Evolutionary conservation across 2,329 filamentous ascomycete genomes (phyloP), one percentile per base, ranked within the genome.

Genomic region (Trichoderma sp.): DNA sequence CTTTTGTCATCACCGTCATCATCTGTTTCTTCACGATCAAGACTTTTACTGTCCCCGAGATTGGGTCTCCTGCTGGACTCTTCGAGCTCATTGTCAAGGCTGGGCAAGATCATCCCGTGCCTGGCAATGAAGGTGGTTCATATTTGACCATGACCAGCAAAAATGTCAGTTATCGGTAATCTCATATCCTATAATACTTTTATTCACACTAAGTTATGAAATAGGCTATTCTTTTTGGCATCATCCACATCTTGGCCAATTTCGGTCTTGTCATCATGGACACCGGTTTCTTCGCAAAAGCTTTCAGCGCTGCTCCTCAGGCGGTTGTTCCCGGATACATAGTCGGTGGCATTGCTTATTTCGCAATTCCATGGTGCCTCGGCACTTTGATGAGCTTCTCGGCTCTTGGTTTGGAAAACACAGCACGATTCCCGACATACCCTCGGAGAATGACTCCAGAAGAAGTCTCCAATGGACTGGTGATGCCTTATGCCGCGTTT

Each of bases 401-500:
- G 0, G 86, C 85, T 1, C 76, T 87, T 0, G 85, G 81, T 0
- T 76, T 88, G 0, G 86, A 88, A 64, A 81, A 30, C 8, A 82
- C 80, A 0, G 81, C 85, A 0, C 79, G 81, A 0, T 89, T 88
- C 68, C 87, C 87, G 0, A 89, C 86, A 0, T 89, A 84, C 61
- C 87, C 87, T 3, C 76, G 84, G 5, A 80, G 88, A 11, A 88
- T 93, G 84, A 83, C 85, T 15, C 77, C 85, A 0, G 81, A 83
- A 1, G 90, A 93, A 74, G 88, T 93, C 3, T 88, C 86, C 2
- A 90, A 90, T 15, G 91, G 91, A 0, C 83, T 94, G 0, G 91
- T 93, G 0, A 82, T 93, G 3, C 91, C 92, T 0, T 90, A 92
- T 72, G 91, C 90, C 2, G 90, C 92, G 0, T 88, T 92, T 30